Evolutionary conservation across 2,329 filamentous ascomycete species (phyloP).

Genomic region (Arachnomyces sp.): DNA sequence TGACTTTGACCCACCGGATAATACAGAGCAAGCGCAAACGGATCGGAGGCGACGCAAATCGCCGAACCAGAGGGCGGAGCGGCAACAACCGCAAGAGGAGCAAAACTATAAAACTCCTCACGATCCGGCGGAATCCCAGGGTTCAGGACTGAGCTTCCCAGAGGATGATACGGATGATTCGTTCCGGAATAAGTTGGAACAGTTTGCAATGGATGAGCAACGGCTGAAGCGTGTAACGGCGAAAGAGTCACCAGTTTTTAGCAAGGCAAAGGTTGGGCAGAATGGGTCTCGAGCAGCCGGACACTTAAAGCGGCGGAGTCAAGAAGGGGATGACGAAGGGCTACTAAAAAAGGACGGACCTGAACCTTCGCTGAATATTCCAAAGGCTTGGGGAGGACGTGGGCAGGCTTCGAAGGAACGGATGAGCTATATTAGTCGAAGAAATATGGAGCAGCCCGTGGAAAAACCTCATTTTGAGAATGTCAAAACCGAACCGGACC

Average conservation of each 20-base stretch:
- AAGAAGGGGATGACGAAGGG: constrained; percentile 16
- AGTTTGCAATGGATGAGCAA: constrained; percentile 31
- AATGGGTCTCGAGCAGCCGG: constrained; percentile 27
- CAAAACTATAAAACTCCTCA: too few relatives aligned
- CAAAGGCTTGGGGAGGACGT: constrained; percentile 29
- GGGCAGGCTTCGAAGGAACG: constrained; percentile 27
- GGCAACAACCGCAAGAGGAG: too few relatives aligned
- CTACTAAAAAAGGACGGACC: constrained; percentile 19
- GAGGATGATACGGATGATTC: constrained; percentile 27
- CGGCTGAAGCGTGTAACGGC: constrained; percentile 32
- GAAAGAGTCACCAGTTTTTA: constrained; percentile 33
- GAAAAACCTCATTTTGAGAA: constrained; percentile 12
- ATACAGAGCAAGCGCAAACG: constrained; percentile 8
- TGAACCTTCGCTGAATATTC: constrained; percentile 30
- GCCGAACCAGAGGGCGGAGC: background rate
- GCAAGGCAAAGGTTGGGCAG: constrained; percentile 28
- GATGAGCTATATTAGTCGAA: constrained; percentile 25
- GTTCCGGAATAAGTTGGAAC: constrained; percentile 25
- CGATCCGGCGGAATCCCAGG: constrained; percentile 7
- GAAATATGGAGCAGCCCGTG: constrained; percentile 4
- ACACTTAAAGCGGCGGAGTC: constrained; percentile 29
- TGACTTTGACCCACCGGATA: constrained; percentile 12
- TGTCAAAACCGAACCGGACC: constrained; percentile 11
- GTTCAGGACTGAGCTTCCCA: constrained; percentile 26
- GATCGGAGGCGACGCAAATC: background rate